Percentiles rank a stretch among this genome's conserved stretches.
phyloP scores from a whole-genome alignment of 768 basidiomycete species.

The Mycena amicta region DNA sequence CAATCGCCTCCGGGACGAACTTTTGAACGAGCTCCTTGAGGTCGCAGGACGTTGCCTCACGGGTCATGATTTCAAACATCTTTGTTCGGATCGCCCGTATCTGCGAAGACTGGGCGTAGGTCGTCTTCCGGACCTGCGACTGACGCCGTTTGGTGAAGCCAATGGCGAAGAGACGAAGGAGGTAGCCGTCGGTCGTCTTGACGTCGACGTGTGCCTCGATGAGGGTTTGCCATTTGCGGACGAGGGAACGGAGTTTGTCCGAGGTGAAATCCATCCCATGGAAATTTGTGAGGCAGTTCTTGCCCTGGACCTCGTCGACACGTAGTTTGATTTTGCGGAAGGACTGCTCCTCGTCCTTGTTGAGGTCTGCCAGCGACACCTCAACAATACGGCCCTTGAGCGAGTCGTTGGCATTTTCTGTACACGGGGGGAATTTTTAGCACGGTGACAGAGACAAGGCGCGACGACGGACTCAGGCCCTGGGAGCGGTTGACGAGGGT shows the following conservation, averaged over 20 bases:
- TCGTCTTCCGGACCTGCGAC: conserved; percentile 97
- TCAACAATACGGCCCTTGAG: conserved; percentile 96
- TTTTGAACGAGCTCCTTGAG: conserved; percentile 98
- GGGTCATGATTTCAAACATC: conserved; percentile 99
- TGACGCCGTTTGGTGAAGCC: conserved; percentile 98
- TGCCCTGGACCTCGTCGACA: conserved; percentile 95
- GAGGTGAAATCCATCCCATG: conserved; percentile 99
- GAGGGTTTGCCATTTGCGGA: conserved; percentile 99
- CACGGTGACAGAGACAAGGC: neutral
- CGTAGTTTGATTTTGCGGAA: conserved; percentile 99
- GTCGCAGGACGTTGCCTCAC: conserved; percentile 93
- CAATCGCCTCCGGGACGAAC: conserved; percentile 98
- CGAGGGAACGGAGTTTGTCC: conserved; percentile 99
- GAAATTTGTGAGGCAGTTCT: conserved; percentile 99
- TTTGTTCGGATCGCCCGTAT: conserved; percentile 97
- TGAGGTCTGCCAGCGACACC: conserved; percentile 94
- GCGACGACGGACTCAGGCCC: conserved; percentile 84
- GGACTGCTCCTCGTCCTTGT: conserved; percentile 99
- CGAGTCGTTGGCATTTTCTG: conserved; percentile 98
- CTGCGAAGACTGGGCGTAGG: conserved; percentile 94
- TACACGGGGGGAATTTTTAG: conserved; percentile 16
- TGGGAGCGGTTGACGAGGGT: conserved; percentile 97
- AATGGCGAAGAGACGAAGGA: conserved; percentile 97
- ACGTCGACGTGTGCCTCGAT: conserved; percentile 99
- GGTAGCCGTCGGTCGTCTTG: conserved; percentile 99